phyloP scores from a whole-genome alignment of 164 flowering plant genomes.

The Tetracentron sinense region DNA sequence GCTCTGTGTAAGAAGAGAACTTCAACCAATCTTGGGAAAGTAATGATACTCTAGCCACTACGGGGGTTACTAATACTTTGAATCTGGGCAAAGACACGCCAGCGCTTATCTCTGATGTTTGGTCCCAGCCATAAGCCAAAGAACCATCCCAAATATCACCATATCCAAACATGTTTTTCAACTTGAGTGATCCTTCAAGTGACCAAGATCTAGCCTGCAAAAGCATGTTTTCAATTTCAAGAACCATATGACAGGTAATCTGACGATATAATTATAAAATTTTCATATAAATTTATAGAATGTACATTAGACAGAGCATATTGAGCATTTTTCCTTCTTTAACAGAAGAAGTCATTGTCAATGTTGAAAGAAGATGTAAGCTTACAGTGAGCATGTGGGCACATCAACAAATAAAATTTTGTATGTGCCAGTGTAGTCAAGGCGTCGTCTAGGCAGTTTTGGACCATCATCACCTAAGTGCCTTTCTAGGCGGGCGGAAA shows the following conservation, averaged over 20 bases:
- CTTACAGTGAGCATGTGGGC: neutral
- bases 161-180: slow-evolving; percentile 76
- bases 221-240: slow-evolving; percentile 17
- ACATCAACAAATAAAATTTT: too few relatives aligned
- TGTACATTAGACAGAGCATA: slow-evolving; percentile 4
- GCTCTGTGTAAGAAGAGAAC: slow-evolving; percentile 86
- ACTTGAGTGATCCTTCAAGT: slow-evolving; percentile 75
- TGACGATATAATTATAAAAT: slow-evolving; percentile 1
- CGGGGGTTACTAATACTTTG: slow-evolving; percentile 50
- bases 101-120: slow-evolving; percentile 69
- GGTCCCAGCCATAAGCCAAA: slow-evolving; percentile 74
- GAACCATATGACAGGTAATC: neutral
- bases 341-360: neutral
- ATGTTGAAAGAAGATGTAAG: neutral
- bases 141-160: slow-evolving; percentile 95
- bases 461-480: too few relatives aligned
- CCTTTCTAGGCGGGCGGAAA: too few relatives aligned
- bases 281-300: neutral
- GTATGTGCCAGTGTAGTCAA: too few relatives aligned
- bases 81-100: slow-evolving; percentile 74
- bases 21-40: slow-evolving; percentile 90
- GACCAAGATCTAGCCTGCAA: slow-evolving; percentile 88
- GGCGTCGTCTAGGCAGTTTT: too few relatives aligned
- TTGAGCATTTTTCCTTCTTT: neutral
- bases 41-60: slow-evolving; percentile 57